Evolutionary conservation across 1,284 basidiomycete species (phyloP).

Genomic region (Ustilago bromivora): DNA sequence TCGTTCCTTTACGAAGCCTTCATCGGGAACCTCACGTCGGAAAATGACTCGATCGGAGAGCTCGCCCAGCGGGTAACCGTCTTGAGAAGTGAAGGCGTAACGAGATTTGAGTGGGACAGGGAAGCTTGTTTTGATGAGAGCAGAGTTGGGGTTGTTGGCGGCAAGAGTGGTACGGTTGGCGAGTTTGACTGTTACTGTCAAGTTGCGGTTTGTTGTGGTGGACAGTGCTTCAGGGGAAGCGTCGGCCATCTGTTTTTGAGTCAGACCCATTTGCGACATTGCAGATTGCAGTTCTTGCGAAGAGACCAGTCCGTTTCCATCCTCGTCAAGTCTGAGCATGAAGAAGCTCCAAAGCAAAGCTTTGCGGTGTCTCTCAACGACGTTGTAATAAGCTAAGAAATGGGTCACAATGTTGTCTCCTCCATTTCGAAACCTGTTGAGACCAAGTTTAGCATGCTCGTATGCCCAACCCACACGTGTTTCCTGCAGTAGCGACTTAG

Average conservation of each 20-base stretch:
- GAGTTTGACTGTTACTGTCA: conserved; percentile 24
- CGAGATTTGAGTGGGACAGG: conserved; percentile 43
- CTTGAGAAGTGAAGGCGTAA: conserved; percentile 39
- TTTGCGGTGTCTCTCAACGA: conserved; percentile 60
- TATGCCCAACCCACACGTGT: conserved; percentile 44
- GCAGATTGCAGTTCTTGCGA: conserved; percentile 14
- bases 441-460: conserved; percentile 28
- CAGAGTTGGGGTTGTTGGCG: conserved; percentile 20
- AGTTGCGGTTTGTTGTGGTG: conserved; percentile 4
- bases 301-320: conserved; percentile 31
- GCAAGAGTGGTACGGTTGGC: conserved; percentile 29
- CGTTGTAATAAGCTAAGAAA: conserved; percentile 49
- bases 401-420: conserved; percentile 47
- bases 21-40: conserved; percentile 3
- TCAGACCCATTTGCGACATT: conserved; percentile 31
- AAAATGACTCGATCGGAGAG: conserved; percentile 21
- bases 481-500: conserved; percentile 37
- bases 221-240: background rate
- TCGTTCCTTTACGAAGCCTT: conserved; percentile 2
- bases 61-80: conserved; percentile 35
- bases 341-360: conserved; percentile 63
- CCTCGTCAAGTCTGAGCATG: conserved; percentile 45
- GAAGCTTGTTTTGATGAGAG: conserved; percentile 35
- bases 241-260: conserved; percentile 11
- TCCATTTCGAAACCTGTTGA: conserved; percentile 43